Evolutionary conservation across 208 protist genomes (phyloP).

Genomic region (Phytomonas serpens): DNA sequence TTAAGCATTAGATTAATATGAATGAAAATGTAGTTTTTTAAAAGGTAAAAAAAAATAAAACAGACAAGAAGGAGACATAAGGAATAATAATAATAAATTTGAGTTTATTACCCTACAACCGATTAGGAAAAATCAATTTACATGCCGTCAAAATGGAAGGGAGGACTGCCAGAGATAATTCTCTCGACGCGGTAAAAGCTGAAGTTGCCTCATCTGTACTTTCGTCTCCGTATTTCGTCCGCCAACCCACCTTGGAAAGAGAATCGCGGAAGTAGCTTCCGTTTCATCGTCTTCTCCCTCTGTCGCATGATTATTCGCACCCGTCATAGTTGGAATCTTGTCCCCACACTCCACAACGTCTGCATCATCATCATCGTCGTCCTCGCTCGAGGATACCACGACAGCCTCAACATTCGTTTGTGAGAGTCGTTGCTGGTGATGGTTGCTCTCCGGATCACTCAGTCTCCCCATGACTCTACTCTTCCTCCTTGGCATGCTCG

Average conservation of each 20-base stretch:
- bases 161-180: conserved; percentile 68
- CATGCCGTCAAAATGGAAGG: conserved; percentile 28
- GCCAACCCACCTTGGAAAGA: background rate
- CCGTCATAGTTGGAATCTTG: background rate
- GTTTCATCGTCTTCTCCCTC: background rate
- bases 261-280: background rate
- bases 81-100: background rate
- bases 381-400: background rate
- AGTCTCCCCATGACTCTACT: background rate
- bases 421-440: background rate
- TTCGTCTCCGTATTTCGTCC: conserved; percentile 1
- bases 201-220: conserved; percentile 18
- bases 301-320: background rate
- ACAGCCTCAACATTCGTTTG: background rate
- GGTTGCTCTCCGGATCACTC: background rate
- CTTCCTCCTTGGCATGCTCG: background rate
- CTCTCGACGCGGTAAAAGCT: conserved; percentile 60
- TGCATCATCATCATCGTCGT: background rate
- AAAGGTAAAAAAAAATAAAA: background rate
- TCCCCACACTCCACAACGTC: background rate
- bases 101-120: background rate
- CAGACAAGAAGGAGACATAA: background rate
- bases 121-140: background rate
- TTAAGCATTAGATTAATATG: background rate
- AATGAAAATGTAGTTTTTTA: background rate